phyloP scores from a whole-genome alignment of 2,329 filamentous ascomycete species.

The Parastagonospora nodorum region DNA sequence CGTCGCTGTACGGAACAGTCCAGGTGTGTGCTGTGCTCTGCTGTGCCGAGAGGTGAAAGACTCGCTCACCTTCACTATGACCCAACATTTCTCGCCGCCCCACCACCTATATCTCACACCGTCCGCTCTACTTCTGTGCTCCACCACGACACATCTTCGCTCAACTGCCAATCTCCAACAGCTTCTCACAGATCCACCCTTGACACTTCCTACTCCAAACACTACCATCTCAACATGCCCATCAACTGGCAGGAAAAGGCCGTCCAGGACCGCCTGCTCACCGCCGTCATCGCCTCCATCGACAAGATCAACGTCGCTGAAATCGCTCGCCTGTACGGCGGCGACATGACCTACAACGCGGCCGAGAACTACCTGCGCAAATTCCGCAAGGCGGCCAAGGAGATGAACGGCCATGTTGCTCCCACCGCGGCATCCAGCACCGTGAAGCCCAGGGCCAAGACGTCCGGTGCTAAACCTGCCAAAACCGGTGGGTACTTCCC shows the following conservation, averaged over 20 bases:
- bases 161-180: not conserved
- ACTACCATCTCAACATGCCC: conserved; percentile 22
- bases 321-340: conserved; percentile 53
- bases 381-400: conserved; percentile 49
- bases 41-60: not conserved
- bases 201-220: not conserved
- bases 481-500: conserved; percentile 13
- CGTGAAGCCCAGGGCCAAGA: conserved; percentile 7
- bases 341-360: conserved; percentile 54
- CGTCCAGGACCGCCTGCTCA: conserved; percentile 47
- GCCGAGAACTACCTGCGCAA: conserved; percentile 54
- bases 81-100: not conserved
- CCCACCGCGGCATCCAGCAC: conserved; percentile 3
- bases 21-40: not conserved
- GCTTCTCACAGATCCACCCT: not conserved
- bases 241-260: conserved; percentile 47
- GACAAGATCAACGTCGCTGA: conserved; percentile 52
- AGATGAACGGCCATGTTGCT: conserved; percentile 27
- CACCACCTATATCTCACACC: not conserved
- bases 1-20: not conserved
- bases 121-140: not conserved
- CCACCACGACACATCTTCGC: not conserved
- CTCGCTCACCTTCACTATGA: conserved; percentile 13
- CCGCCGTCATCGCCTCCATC: conserved; percentile 44
- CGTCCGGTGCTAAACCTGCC: not conserved